A percentile compares a stretch with the other conserved stretches of the same genome.
phyloP scores from a whole-genome alignment of 805 yeast genomes.

The Kuraishia cidri region DNA sequence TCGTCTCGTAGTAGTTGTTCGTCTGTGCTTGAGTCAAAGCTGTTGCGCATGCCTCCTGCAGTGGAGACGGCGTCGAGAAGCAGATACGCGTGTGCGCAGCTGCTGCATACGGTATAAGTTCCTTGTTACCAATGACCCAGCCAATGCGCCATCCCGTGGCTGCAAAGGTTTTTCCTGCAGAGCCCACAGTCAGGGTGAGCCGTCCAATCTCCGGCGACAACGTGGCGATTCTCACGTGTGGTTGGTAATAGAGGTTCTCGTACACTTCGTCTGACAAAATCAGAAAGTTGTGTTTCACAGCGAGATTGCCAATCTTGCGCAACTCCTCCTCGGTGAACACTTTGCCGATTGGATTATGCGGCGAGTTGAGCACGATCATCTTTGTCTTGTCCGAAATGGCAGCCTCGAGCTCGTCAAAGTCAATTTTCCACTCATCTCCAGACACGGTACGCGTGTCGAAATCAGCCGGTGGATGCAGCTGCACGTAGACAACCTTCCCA shows the following conservation, averaged over 20 bases:
- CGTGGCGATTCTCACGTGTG: conserved; percentile 78
- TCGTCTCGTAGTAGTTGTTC: conserved; percentile 59
- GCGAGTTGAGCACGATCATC: conserved; percentile 82
- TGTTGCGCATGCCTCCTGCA: conserved; percentile 85
- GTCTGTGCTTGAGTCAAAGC: conserved; percentile 58
- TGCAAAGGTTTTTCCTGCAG: conserved; percentile 98
- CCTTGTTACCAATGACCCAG: conserved; percentile 86
- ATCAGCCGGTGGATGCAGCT: conserved; percentile 75
- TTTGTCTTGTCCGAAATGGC: conserved; percentile 74
- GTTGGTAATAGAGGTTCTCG: conserved; percentile 73
- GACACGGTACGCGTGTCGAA: conserved; percentile 53
- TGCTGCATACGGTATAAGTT: conserved; percentile 69
- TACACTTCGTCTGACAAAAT: conserved; percentile 92
- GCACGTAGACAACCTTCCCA: conserved; percentile 83
- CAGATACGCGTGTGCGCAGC: conserved; percentile 94
- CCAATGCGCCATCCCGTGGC: conserved; percentile 99
- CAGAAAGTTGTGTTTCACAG: conserved; percentile 76
- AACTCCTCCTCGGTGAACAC: conserved; percentile 75
- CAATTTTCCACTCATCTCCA: conserved; percentile 83
- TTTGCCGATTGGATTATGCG: conserved; percentile 96
- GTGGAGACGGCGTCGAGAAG: conserved; percentile 83
- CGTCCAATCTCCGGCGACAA: conserved; percentile 70
- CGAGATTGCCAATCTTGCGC: conserved; percentile 65
- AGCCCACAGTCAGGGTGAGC: conserved; percentile 84
- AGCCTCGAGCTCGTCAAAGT: conserved; percentile 66